Conservation (phyloP, 1,284 basidiomycete species). For the Wallemia hederae region DNA sequence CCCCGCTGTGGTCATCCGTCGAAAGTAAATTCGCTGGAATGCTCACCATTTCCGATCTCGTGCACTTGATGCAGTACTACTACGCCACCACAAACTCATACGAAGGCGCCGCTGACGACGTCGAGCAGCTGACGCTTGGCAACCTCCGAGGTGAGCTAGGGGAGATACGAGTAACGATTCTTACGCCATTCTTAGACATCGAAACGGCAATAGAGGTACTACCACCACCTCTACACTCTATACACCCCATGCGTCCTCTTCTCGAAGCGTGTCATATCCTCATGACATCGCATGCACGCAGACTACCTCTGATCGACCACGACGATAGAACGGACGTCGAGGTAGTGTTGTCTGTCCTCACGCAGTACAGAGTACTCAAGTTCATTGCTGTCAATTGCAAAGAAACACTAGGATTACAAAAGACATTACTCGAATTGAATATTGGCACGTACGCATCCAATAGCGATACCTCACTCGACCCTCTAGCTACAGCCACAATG, state of each 20-base stretch:
- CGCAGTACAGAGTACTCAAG: constrained; percentile 91
- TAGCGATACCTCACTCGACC: constrained; percentile 39
- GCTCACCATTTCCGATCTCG: constrained; percentile 85
- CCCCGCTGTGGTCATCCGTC: constrained; percentile 91
- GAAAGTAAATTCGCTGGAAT: constrained; percentile 71
- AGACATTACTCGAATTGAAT: constrained; percentile 23
- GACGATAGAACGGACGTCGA: constrained; percentile 85
- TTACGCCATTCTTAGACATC: constrained; percentile 33
- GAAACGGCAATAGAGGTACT: constrained; percentile 76
- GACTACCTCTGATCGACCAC: constrained; percentile 71
- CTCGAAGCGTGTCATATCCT: constrained; percentile 72
- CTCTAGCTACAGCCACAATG: constrained; percentile 72
- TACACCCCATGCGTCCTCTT: constrained; percentile 62
- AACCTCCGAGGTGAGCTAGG: constrained; percentile 39
- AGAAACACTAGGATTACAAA: not conserved
- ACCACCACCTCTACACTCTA: constrained; percentile 63
- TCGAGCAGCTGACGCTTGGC: constrained; percentile 78
- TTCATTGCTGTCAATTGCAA: constrained; percentile 76
- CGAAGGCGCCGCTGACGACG: constrained; percentile 63
- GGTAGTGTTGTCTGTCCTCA: constrained; percentile 81
- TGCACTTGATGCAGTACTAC: constrained; percentile 89
- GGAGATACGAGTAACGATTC: not conserved
- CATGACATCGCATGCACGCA: constrained; percentile 81
- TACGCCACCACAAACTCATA: constrained; percentile 54
- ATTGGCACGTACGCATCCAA: constrained; percentile 57